A percentile compares a stretch with the other conserved stretches of the same genome.
phyloP scores from a whole-genome alignment of 2,329 filamentous ascomycete species.

The Sporothrix schenckii region DNA sequence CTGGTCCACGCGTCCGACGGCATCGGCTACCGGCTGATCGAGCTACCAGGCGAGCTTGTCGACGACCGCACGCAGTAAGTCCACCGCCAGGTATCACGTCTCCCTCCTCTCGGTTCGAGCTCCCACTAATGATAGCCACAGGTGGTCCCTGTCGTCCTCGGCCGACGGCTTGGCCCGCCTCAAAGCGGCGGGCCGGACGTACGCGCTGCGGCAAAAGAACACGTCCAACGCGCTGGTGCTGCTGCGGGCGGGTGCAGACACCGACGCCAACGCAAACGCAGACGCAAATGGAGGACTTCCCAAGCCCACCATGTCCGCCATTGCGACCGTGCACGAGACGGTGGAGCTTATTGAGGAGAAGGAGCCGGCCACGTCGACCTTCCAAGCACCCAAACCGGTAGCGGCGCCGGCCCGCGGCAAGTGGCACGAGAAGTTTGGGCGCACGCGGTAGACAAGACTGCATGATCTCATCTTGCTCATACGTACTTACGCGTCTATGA shows the following conservation, averaged over 20 bases:
- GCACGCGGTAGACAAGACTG: conserved; percentile 45
- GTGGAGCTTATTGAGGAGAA: conserved; percentile 59
- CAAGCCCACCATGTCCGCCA: conserved; percentile 48
- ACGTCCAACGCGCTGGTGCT: conserved; percentile 68
- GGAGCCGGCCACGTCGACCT: neutral
- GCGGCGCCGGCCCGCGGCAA: conserved; percentile 50
- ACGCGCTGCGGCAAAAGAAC: conserved; percentile 66
- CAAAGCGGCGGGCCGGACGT: conserved; percentile 55
- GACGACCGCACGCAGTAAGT: conserved; percentile 54
- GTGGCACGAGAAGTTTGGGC: conserved; percentile 64
- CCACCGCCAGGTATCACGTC: conserved; percentile 6
- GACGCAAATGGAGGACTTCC: conserved; percentile 4
- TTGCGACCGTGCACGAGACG: conserved; percentile 64
- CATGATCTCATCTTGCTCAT: neutral
- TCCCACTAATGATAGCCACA: conserved; percentile 29
- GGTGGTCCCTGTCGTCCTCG: conserved; percentile 48
- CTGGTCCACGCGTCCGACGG: conserved; percentile 55
- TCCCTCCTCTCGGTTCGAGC: neutral
- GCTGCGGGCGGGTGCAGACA: conserved; percentile 45
- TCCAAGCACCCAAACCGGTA: conserved; percentile 6
- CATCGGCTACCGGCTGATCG: conserved; percentile 61
- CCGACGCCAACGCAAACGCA: conserved; percentile 37
- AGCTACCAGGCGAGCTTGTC: conserved; percentile 63
- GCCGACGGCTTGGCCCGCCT: conserved; percentile 58
- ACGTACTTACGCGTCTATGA: neutral